Base-by-base conservation (phyloP, 805 yeast genomes). In the Kodamaea jinghongensis region DNA sequence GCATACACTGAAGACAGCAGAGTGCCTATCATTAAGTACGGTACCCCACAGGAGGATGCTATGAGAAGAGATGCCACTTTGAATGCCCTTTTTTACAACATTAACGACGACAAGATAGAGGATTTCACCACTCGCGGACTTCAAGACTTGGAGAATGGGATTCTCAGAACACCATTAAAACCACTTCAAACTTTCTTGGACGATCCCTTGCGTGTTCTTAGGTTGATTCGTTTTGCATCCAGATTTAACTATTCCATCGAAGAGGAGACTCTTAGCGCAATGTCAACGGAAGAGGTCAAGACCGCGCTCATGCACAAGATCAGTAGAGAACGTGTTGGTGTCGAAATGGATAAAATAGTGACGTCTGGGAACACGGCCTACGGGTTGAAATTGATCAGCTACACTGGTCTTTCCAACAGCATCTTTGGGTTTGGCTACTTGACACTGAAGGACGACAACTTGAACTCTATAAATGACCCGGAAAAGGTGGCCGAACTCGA, bases 21-120 rank as follows among this genome's bases (percentile, higher is more conserved):
- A 39, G 88, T 93, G n/a, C 99, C 99, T 1, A 59, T 67, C 1
- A 79, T 87, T 29, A 74, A 76, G 52, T 83, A 80, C 52, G 99
- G 99, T 0, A 89, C 98, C 0, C 91, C 98, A 0, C 74, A 77
- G 45, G 86, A 91, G 55, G 99, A 93, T 61, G 96, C 98, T 0
- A 67, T 79, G 48, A 75, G 99, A 53, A 73, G 99, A 55, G 99
- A 93, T 65, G 98, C 98, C 2, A 93, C 99, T 0, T 65, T 93
- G 38, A 93, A 93, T 59, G 95, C 99, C 0, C 65, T 93, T 16
- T 93, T 93, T 55, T 93, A 84, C 62, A 93, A 93, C 60, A 73
- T 93, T 38, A 74, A 75, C 39, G 75, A 80, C 4, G 70, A 69
- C 10, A 49, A 72, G 43, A 80, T 93, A 16, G 99, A 93, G 58